phyloP scores from a whole-genome alignment of 179 eudicot species.

The Corrigiola litoralis region DNA sequence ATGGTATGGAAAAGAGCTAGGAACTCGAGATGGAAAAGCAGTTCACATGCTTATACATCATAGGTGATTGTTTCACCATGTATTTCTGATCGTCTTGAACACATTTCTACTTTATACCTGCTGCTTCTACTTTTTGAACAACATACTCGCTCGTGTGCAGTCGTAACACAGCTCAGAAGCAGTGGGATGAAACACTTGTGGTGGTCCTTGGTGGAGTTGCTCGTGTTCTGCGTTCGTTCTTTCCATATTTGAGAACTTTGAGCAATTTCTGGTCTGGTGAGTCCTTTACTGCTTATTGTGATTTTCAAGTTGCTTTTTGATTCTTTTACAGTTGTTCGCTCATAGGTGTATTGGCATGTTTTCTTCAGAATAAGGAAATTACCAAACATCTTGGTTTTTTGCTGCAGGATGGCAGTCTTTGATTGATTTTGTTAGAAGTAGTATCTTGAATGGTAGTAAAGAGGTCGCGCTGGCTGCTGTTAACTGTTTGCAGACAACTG shows the following conservation, averaged over 20 bases:
- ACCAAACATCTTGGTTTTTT: constrained; percentile 1
- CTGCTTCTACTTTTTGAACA: background rate
- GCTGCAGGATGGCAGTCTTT: constrained; percentile 91
- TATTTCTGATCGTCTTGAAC: constrained; percentile 4
- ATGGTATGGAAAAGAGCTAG: constrained; percentile 99
- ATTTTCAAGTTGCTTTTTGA: too few species aligned
- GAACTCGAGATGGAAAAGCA: constrained; percentile 95
- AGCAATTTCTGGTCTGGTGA: constrained; percentile 85
- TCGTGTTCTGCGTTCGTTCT: constrained; percentile 79
- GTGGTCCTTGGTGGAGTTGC: constrained; percentile 89
- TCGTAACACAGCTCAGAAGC: constrained; percentile 99
- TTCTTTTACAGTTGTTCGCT: too few species aligned
- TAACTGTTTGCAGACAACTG: constrained; percentile 85
- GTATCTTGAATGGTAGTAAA: constrained; percentile 80
- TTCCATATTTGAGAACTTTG: constrained; percentile 72
- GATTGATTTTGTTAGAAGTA: constrained; percentile 61
- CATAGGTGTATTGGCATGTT: background rate
- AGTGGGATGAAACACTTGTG: constrained; percentile 98
- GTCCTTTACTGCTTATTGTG: constrained; percentile 9
- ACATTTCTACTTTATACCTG: background rate
- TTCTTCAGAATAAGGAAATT: background rate
- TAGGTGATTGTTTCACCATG: constrained; percentile 45
- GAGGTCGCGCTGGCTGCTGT: constrained; percentile 97
- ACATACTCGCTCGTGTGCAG: constrained; percentile 51
- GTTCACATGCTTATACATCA: constrained; percentile 99